phyloP scores from a whole-genome alignment of 2,329 filamentous ascomycete genomes.

The Dothidotthia symphoricarpi region DNA sequence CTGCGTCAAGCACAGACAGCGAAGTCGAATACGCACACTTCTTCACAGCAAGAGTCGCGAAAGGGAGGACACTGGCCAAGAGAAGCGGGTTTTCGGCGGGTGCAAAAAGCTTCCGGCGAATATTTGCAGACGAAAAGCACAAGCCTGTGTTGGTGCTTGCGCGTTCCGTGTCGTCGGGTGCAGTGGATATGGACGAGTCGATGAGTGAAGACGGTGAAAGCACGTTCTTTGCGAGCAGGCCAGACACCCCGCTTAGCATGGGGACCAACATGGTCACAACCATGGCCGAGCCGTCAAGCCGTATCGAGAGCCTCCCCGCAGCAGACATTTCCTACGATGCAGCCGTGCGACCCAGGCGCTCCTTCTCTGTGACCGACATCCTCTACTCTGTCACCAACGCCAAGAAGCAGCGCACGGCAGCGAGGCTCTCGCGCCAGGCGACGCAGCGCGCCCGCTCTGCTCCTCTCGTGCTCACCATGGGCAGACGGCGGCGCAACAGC shows the following conservation, averaged over 20 bases:
- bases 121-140: constrained; percentile 46
- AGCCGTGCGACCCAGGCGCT: constrained; percentile 44
- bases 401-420: constrained; percentile 39
- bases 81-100: constrained; percentile 42
- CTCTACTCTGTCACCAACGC: constrained; percentile 40
- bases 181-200: constrained; percentile 39
- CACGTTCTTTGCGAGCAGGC: constrained; percentile 40
- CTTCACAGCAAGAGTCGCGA: constrained; percentile 39
- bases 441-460: constrained; percentile 37
- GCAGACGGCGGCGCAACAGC: constrained; percentile 35
- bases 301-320: constrained; percentile 7
- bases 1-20: constrained; percentile 22
- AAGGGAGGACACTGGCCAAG: constrained; percentile 41
- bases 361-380: constrained; percentile 53
- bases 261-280: constrained; percentile 27
- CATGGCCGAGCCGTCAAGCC: constrained; percentile 17
- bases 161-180: constrained; percentile 35
- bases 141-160: constrained; percentile 53
- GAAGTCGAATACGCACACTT: constrained; percentile 39
- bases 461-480: constrained; percentile 40
- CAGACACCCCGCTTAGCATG: constrained; percentile 40
- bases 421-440: constrained; percentile 28
- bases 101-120: constrained; percentile 43
- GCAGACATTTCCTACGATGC: constrained; percentile 22
- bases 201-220: constrained; percentile 42